Percentiles rank a stretch among this genome's conserved stretches.
phyloP scores from a whole-genome alignment of 495 filamentous ascomycete genomes.

The Durotheca rogersii region DNA sequence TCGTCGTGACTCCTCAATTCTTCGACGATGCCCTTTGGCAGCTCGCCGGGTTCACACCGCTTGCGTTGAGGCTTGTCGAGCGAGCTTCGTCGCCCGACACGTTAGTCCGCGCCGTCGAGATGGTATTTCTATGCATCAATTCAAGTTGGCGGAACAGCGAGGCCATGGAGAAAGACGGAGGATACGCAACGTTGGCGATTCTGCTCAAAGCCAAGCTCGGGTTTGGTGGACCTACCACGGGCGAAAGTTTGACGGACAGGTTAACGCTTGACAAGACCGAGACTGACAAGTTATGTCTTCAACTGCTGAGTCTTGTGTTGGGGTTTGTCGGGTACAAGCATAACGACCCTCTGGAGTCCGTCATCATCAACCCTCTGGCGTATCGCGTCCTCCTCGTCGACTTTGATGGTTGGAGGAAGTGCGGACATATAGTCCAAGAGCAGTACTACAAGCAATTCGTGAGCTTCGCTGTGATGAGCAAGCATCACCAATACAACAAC shows the following conservation, averaged over 20 bases:
- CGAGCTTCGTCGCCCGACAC: conserved; percentile 65
- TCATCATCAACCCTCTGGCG: conserved; percentile 93
- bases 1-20: conserved; percentile 73
- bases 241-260: conserved; percentile 42
- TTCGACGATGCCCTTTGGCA: conserved; percentile 93
- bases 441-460: conserved; percentile 92
- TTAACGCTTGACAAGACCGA: conserved; percentile 51
- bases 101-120: conserved; percentile 74
- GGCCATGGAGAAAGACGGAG: conserved; percentile 94
- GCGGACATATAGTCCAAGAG: conserved; percentile 69
- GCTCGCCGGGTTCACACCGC: conserved; percentile 80
- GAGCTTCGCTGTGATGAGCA: conserved; percentile 78
- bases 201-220: conserved; percentile 76
- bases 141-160: conserved; percentile 97
- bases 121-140: conserved; percentile 78
- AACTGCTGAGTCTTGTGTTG: conserved; percentile 74
- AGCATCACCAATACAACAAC: conserved; percentile 87
- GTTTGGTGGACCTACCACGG: conserved; percentile 42
- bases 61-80: conserved; percentile 81
- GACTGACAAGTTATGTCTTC: conserved; percentile 62
- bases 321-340: conserved; percentile 84
- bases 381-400: conserved; percentile 91
- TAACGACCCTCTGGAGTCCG: conserved; percentile 72
- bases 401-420: conserved; percentile 85
- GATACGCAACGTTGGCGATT: conserved; percentile 82